These are phyloP conservation scores for Claviceps lovelessii DNA, from an alignment of 2,329 filamentous ascomycete species.

Conservation along the genomic window DNA sequence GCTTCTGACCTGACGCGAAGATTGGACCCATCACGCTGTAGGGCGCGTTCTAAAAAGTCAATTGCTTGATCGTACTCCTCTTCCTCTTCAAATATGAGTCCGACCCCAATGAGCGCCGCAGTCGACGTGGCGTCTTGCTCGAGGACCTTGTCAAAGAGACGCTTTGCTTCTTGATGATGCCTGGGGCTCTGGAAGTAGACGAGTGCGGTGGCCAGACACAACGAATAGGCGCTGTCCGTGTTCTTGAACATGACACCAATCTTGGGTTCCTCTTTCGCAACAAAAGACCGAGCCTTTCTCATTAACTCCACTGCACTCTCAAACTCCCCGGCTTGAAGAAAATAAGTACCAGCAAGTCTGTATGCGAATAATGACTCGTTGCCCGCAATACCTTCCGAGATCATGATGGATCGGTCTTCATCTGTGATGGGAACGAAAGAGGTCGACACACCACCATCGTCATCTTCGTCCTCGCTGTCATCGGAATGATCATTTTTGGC, in stretches of 20 bases:
- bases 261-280: conserved; percentile 45
- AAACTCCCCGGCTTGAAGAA: conserved; percentile 72
- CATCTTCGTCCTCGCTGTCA: conserved; percentile 46
- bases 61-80: conserved; percentile 75
- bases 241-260: conserved; percentile 57
- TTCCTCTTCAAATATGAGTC: conserved; percentile 84
- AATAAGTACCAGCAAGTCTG: conserved; percentile 70
- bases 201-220: conserved; percentile 71
- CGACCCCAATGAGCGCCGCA: conserved; percentile 72
- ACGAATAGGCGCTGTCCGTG: conserved; percentile 58
- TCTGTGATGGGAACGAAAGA: conserved; percentile 47
- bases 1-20: conserved; percentile 70
- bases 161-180: conserved; percentile 76
- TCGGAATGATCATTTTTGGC: conserved; percentile 26
- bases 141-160: conserved; percentile 72
- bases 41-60: conserved; percentile 62
- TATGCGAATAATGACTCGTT: conserved; percentile 67
- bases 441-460: conserved; percentile 40
- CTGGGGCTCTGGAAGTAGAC: conserved; percentile 83
- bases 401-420: conserved; percentile 68
- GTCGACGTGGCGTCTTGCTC: conserved; percentile 62
- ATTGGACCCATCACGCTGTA: conserved; percentile 59
- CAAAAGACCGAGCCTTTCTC: conserved; percentile 53
- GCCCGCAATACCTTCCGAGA: conserved; percentile 57
- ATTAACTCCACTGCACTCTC: conserved; percentile 67